Evolutionary conservation across 1,139 yeast species (phyloP), one percentile per base, ranked within the genome.

Genomic region (Suhomyces chickasaworum): DNA sequence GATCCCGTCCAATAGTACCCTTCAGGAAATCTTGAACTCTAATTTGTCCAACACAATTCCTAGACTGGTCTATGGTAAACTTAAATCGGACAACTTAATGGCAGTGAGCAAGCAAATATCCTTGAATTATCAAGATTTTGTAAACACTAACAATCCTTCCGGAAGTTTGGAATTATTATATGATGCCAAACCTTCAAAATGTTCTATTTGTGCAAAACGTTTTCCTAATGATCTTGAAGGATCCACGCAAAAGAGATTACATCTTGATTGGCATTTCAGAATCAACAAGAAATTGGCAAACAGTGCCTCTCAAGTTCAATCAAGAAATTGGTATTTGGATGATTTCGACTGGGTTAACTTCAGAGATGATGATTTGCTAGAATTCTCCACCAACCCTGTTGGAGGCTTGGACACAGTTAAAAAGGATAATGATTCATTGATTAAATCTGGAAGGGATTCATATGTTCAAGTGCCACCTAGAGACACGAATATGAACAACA

Each of bases 251-350:
- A 75, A 78, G 48, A 76, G 86, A 50, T 57, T 72, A 37, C 99
- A 93, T 66, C 71, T 89, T 56, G 99, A 93, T 66, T 93, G 98
- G 98, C 99, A 93, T 71, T 90, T 90, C 71, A 80, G 98, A 59
- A 87, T 89, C 45, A 91, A 89, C 64, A 88, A 87, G 60, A 85
- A 88, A 57, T 71, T 87, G 42, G 80, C 87, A 40, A 53, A 51
- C 22, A 57, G 55, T 39, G 51, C 54, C 7, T 57, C 68, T 12
- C 69, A 68, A 42, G 80, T 83, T 30, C 89, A 89, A 63, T 82
- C 89, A 43, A 73, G 98, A 57, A 80, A 84, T 56, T 90, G 97
- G 96, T 91, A 83, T 64, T 66, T 91, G 52, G 83, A 83, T 53
- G 87, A 83, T 55, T 73, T 74, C 34, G 84, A 83, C 42, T 91